Conservation (phyloP, 1,139 yeast genomes). For the Candida sp. region DNA sequence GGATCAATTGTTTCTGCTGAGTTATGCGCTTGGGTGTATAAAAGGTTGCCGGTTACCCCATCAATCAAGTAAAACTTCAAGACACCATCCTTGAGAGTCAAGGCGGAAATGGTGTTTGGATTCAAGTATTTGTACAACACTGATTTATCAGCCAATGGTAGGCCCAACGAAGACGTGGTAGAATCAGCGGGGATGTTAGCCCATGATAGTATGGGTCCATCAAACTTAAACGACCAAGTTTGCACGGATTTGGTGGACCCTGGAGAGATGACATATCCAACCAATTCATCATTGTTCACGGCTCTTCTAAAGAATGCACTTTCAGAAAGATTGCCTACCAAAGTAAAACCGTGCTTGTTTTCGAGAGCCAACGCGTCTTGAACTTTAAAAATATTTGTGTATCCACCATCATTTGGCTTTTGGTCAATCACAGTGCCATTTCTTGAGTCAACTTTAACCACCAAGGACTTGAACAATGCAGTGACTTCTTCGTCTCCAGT, state of each 20-base stretch:
- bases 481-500: constrained; percentile 18
- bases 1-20: constrained; percentile 41
- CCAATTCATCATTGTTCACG: constrained; percentile 16
- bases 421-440: constrained; percentile 24
- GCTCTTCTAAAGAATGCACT: constrained; percentile 19
- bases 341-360: constrained; percentile 3
- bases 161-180: constrained; percentile 68
- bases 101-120: constrained; percentile 66
- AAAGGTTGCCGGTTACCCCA: constrained; percentile 67
- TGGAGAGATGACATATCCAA: constrained; percentile 25
- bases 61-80: constrained; percentile 60
- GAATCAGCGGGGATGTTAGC: constrained; percentile 40
- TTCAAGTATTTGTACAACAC: constrained; percentile 86
- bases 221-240: constrained; percentile 34
- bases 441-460: constrained; percentile 24
- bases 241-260: constrained; percentile 13
- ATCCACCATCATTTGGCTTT: constrained; percentile 6
- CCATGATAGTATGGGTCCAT: constrained; percentile 23
- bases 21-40: constrained; percentile 52
- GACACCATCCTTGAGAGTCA: constrained; percentile 46
- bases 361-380: constrained; percentile 13
- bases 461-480: constrained; percentile 23
- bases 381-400: constrained; percentile 7
- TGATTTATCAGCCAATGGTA: constrained; percentile 68
- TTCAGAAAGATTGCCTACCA: background rate